phyloP scores from a whole-genome alignment of 345 rosid species.

The Salix dunnii region DNA sequence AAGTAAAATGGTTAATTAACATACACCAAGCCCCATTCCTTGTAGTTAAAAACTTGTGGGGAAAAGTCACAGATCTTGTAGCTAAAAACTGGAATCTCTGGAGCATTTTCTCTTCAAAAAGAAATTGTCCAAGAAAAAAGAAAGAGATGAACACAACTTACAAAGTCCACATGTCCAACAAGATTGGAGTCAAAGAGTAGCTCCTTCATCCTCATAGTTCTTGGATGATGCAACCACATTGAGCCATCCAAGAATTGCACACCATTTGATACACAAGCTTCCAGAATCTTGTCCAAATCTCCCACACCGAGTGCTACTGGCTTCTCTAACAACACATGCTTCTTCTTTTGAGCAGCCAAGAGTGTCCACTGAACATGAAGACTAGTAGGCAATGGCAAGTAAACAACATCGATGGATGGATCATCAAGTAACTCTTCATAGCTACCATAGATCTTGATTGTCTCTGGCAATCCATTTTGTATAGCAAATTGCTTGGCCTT shows the following conservation, averaged over 20 bases:
- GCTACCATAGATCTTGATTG: slow-evolving; percentile 48
- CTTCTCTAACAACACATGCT: slow-evolving; percentile 67
- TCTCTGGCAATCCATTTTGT: slow-evolving; percentile 36
- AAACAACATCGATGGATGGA: slow-evolving; percentile 52
- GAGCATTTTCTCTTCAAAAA: too few species aligned
- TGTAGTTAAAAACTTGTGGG: too few species aligned
- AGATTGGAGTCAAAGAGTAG: slow-evolving; percentile 41
- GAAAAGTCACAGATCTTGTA: too few species aligned
- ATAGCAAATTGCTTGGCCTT: slow-evolving; percentile 48
- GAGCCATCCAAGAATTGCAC: slow-evolving; percentile 79
- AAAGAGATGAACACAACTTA: slow-evolving; percentile 5
- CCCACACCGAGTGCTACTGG: slow-evolving; percentile 50
- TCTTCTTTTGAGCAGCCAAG: slow-evolving; percentile 48
- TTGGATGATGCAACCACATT: slow-evolving; percentile 71
- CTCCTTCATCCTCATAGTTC: slow-evolving; percentile 53
- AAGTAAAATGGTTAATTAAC: too few species aligned
- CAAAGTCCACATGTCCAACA: slow-evolving; percentile 34
- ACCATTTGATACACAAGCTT: slow-evolving; percentile 57
- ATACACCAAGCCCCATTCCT: too few species aligned
- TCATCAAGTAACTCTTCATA: slow-evolving; percentile 53
- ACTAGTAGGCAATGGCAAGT: slow-evolving; percentile 56
- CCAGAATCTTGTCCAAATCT: slow-evolving; percentile 52
- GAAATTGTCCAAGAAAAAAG: neutral
- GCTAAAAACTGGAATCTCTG: too few species aligned
- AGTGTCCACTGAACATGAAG: slow-evolving; percentile 55